Evolutionary conservation across 2,329 filamentous ascomycete species (phyloP), one percentile per base, ranked within the genome.

Genomic region (Chaetomiaceae sp.): DNA sequence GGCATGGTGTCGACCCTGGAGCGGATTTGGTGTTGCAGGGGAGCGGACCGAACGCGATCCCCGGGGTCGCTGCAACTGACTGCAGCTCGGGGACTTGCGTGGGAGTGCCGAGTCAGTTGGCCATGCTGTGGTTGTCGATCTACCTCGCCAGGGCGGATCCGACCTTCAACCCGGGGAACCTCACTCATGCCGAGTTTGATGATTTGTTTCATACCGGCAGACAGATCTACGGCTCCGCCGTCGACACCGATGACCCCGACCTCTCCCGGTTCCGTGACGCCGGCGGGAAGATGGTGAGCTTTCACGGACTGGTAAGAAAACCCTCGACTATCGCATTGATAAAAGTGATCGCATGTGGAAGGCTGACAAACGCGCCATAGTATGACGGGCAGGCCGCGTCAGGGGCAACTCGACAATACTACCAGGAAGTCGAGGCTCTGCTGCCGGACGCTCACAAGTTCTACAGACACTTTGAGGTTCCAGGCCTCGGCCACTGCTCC

Each of bases 231-330:
- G 30, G 17, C 6, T 37, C 37, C 2, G 17, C 43, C 10, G 49
- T 58, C 17, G 52, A 42, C 36, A 51, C 58, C 15, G 45, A 49
- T 12, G 55, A 68, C 67, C 70, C 0, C 5, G 71, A 76, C 45
- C 62, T 77, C 3, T 68, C 67, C 0, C 54, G 58, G 3, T 75
- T 75, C 61, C 58, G 68, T 10, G 42, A 58, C 0, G 56, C 63
- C 0, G 72, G 72, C 24, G 72, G 70, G 12, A 76, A 76, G 54
- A 54, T 77, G n/a, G 58, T 77, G 9, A 68, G 70, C 50, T 77
- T 67, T 61, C 74, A 78, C 51, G 69, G 69, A 14, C 52, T 63
- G 38, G 59, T 47, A 30, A 33, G 44, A 15, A 12, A 2, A 34
- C 20, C 24, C 14, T 17, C 33, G 2, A 3, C 26, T 27, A 17